Evolutionary conservation across 805 yeast genomes (phyloP).

Genomic region (Candida caryicola): DNA sequence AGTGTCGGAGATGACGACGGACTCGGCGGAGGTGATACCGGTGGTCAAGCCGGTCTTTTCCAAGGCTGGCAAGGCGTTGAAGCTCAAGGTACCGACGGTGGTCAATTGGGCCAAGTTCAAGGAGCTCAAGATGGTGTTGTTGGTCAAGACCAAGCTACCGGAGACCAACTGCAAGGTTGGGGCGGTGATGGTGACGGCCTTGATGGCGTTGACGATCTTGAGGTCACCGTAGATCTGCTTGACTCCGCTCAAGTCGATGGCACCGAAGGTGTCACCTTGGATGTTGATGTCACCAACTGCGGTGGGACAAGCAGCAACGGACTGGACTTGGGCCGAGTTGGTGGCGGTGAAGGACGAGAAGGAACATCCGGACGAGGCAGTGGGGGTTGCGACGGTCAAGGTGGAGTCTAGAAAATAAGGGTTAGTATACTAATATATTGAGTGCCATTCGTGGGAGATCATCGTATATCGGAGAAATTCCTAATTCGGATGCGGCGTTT

Average conservation of each 20-base stretch:
- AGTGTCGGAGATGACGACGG: conserved; percentile 72
- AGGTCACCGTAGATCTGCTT: conserved; percentile 76
- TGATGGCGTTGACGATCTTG: conserved; percentile 60
- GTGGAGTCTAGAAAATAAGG: conserved; percentile 37
- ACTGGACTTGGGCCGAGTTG: conserved; percentile 74
- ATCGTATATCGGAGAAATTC: no score
- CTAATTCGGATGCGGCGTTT: no score
- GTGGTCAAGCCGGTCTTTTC: conserved; percentile 59
- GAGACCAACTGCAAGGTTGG: conserved; percentile 73
- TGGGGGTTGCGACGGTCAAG: conserved; percentile 51
- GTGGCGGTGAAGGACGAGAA: conserved; percentile 69
- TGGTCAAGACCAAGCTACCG: conserved; percentile 60
- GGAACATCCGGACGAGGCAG: conserved; percentile 63
- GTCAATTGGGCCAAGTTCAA: conserved; percentile 75
- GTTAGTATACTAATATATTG: conserved; percentile 7
- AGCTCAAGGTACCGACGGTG: conserved; percentile 76
- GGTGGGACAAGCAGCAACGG: conserved; percentile 68
- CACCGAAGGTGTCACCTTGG: conserved; percentile 55
- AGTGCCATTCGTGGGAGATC: no score
- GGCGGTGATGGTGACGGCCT: conserved; percentile 66
- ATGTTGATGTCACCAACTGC: conserved; percentile 77
- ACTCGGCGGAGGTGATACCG: conserved; percentile 72
- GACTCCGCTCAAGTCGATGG: conserved; percentile 71
- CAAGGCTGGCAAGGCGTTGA: conserved; percentile 86
- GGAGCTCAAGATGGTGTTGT: conserved; percentile 62